phyloP scores from a whole-genome alignment of 179 eudicot genomes.

The Spinacia oleracea region DNA sequence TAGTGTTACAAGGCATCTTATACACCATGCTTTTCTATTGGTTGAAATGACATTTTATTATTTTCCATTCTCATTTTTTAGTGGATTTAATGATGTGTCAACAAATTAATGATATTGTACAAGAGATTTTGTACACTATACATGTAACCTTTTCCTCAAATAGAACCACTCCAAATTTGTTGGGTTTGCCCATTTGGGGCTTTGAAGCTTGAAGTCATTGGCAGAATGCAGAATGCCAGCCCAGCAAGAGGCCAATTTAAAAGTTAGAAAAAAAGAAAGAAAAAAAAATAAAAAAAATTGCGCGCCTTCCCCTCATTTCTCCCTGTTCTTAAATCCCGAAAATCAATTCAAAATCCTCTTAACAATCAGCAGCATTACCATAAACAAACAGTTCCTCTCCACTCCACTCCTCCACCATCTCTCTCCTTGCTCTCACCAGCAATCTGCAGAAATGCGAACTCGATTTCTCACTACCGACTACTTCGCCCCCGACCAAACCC shows the following conservation, averaged over 20 bases:
- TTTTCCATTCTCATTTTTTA: too few relatives aligned
- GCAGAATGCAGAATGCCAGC: too few relatives aligned
- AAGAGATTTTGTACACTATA: too few relatives aligned
- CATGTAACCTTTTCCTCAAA: too few relatives aligned
- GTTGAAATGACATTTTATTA: too few relatives aligned
- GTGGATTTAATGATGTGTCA: too few relatives aligned
- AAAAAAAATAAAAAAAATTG: background rate
- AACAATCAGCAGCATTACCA: background rate
- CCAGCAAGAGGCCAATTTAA: background rate
- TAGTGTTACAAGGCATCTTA: too few relatives aligned
- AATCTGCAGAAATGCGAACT: constrained; percentile 51
- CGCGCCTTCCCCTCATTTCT: constrained; percentile 20
- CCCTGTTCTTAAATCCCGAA: background rate
- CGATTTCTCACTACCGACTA: constrained; percentile 52
- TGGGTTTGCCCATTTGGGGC: background rate
- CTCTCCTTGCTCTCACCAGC: background rate
- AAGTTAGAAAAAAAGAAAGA: background rate
- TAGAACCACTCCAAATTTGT: background rate
- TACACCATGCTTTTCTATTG: too few relatives aligned
- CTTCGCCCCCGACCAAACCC: constrained; percentile 45
- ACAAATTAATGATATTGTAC: too few relatives aligned
- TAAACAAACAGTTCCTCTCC: constrained; percentile 17
- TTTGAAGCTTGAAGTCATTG: background rate
- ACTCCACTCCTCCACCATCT: background rate
- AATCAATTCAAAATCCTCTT: constrained; percentile 11